Conservation (phyloP, 305 asterid genomes). For the Plantago rigida region DNA sequence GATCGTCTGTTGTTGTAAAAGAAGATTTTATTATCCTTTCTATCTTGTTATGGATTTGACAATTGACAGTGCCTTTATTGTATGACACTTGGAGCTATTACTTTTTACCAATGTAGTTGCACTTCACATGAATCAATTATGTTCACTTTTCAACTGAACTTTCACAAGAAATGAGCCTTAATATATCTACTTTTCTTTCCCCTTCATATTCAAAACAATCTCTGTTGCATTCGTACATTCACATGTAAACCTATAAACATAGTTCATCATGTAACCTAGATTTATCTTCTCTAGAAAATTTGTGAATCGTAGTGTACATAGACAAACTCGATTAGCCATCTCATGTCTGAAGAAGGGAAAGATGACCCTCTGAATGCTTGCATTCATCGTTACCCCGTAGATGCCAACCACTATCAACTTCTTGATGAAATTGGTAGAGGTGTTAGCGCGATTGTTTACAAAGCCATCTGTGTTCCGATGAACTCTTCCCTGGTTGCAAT, state of each 20-base stretch:
- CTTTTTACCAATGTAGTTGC: conserved; percentile 20
- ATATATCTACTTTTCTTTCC: conserved; percentile 9
- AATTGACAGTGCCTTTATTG: neutral
- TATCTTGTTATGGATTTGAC: neutral
- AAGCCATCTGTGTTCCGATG: conserved; percentile 54
- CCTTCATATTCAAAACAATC: conserved; percentile 6
- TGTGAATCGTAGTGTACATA: no score
- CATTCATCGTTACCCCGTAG: conserved; percentile 39
- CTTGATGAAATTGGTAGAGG: conserved; percentile 66
- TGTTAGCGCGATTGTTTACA: conserved; percentile 56
- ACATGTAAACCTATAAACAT: neutral
- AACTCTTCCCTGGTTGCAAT: conserved; percentile 50
- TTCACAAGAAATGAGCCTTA: conserved; percentile 31
- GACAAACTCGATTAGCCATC: neutral
- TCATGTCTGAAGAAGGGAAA: conserved; percentile 35
- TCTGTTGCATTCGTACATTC: neutral
- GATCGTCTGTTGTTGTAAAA: conserved; percentile 5
- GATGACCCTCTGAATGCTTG: conserved; percentile 25
- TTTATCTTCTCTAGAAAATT: no score
- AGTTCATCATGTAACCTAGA: neutral
- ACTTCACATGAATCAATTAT: conserved; percentile 30
- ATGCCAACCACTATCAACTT: conserved; percentile 44
- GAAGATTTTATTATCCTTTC: neutral
- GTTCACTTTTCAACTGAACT: conserved; percentile 13
- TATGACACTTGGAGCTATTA: no score